Base-by-base conservation (phyloP, 306 rosid species). In the Boehmeria nivea region DNA sequence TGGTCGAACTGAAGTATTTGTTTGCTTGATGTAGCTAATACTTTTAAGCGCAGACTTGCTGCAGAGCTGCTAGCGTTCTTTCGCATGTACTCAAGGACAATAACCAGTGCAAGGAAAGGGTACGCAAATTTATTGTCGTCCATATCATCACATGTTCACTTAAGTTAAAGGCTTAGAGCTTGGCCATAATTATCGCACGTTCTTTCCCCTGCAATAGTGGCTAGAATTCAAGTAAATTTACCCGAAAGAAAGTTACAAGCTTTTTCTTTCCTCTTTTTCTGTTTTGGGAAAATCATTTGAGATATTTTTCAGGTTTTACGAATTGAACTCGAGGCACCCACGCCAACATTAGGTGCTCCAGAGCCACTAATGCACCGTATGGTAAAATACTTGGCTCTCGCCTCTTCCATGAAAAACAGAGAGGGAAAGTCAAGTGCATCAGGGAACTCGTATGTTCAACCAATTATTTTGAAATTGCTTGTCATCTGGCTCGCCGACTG, bases 41-140 rank as follows among this genome's bases (percentile, higher is more conserved):
- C 55, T 43, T 69, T 61, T 55, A 50, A 45, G 25, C 71, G 76
- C 85, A 87, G 99, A 82, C 81, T 60, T 91, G 89, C 74, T 72
- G 89, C 81, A 83, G 99, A 79, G 99, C 96, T 38, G 95, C 96
- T 38, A 84, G 94, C 63, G 95, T 91, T 75, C 96, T 91, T 55
- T 75, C 99, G 43, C 89, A 87, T 76, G 76, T 87, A 62, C 73
- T 91, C 69, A 81, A 84, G 75, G 91, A 82, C 77, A 79, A 91
- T 71, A 73, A 60, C 69, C 87, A 74, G 53, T 80, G 96, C 95
- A 91, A 91, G 78, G 96, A 87, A 81, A 82, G 73, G 96, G 99
- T 91, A 84, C 57, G 80, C 61, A 24, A 54, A 39, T 60, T 19
- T 13, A 37, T 39, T 19, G 17, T 4, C n/a, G 16, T 8, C 17